A percentile compares a stretch with the other conserved stretches of the same genome.
These are phyloP conservation scores for Leptographium procerum DNA, from an alignment of 2,329 filamentous ascomycete species.

Conservation along the genomic window DNA sequence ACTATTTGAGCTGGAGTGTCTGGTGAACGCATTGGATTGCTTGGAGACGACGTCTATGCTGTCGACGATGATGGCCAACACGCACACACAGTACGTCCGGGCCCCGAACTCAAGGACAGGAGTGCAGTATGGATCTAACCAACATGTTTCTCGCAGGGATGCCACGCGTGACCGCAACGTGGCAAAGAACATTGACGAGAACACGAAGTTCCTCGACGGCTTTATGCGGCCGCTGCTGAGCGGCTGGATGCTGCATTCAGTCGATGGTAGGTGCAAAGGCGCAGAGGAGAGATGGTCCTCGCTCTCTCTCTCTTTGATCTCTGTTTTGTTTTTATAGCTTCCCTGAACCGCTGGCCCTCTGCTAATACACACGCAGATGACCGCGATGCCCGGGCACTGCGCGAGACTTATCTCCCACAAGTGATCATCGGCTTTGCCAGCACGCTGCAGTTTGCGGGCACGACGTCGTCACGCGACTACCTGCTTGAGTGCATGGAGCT, in stretches of 20 bases:
- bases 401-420: slow-evolving; percentile 74
- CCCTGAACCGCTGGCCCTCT: not conserved
- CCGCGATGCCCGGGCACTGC: slow-evolving; percentile 51
- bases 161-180: slow-evolving; percentile 32
- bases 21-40: slow-evolving; percentile 53
- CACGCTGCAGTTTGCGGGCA: slow-evolving; percentile 68
- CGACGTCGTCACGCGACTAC: slow-evolving; percentile 60
- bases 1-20: slow-evolving; percentile 56
- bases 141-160: no score
- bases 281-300: no score
- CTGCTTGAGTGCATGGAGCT: slow-evolving; percentile 82
- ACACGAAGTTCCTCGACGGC: slow-evolving; percentile 42
- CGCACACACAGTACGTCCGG: slow-evolving; percentile 38
- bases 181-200: slow-evolving; percentile 40
- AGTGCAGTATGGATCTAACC: not conserved
- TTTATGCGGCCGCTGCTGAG: slow-evolving; percentile 51
- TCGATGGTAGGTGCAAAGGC: slow-evolving; percentile 37
- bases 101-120: not conserved
- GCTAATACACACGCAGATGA: slow-evolving; percentile 32
- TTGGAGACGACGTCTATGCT: slow-evolving; percentile 55
- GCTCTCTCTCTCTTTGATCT: not conserved
- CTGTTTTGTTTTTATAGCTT: not conserved
- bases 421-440: slow-evolving; percentile 73
- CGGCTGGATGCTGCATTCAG: slow-evolving; percentile 48
- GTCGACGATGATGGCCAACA: slow-evolving; percentile 39